These are phyloP conservation scores for Pisolithus thermaeus DNA, from an alignment of 1,284 basidiomycete genomes.

Conservation along the genomic window DNA sequence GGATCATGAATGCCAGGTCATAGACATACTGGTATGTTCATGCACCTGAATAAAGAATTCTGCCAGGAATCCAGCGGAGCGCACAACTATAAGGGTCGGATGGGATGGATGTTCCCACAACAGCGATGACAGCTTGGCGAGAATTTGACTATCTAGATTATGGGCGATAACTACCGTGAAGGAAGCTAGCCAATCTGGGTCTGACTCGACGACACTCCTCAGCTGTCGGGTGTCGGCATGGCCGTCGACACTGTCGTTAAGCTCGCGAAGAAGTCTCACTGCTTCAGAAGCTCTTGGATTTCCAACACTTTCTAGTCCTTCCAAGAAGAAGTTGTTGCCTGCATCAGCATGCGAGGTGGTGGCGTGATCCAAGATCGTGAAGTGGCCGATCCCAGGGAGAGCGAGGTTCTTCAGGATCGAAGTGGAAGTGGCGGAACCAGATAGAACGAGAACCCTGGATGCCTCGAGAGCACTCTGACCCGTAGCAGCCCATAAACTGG, in stretches of 20 bases:
- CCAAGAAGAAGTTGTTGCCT: constrained; percentile 95
- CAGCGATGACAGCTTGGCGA: constrained; percentile 56
- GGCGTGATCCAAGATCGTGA: constrained; percentile 77
- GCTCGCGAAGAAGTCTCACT: constrained; percentile 73
- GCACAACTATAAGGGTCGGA: constrained; percentile 71
- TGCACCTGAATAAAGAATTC: constrained; percentile 83
- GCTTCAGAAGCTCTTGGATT: constrained; percentile 78
- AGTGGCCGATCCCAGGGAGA: constrained; percentile 88
- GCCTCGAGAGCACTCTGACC: constrained; percentile 91
- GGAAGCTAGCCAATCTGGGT: constrained; percentile 44
- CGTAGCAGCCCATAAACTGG: constrained; percentile 89
- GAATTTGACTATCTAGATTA: constrained; percentile 56
- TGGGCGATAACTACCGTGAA: constrained; percentile 85
- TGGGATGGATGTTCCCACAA: constrained; percentile 59
- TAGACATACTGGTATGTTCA: constrained; percentile 71
- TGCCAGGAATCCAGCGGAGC: constrained; percentile 85
- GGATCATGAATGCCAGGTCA: not conserved
- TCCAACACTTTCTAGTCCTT: constrained; percentile 70
- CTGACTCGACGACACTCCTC: constrained; percentile 49
- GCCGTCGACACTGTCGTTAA: constrained; percentile 85
- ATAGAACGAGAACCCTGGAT: constrained; percentile 77
- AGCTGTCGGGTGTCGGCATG: constrained; percentile 57
- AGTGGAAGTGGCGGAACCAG: constrained; percentile 75
- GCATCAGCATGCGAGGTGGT: constrained; percentile 70
- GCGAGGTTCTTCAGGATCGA: constrained; percentile 94